A percentile compares a stretch with the other conserved stretches of the same genome.
Evolutionary conservation across 78 protist species (phyloP).

Genomic region (Guillardia theta): DNA sequence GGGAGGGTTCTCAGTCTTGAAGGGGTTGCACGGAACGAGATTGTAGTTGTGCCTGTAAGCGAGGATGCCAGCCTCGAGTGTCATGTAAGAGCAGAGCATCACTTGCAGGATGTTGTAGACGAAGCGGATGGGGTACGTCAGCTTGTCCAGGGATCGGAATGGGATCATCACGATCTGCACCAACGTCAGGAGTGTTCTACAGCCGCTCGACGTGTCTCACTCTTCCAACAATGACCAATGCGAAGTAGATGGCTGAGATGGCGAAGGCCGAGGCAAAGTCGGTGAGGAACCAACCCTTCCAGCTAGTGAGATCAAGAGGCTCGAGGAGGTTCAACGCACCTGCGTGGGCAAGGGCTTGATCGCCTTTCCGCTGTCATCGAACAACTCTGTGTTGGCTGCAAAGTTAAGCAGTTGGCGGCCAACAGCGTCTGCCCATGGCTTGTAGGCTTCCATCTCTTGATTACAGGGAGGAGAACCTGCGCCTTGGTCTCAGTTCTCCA

Average conservation of each 20-base stretch:
- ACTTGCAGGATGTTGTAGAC: constrained; percentile 27
- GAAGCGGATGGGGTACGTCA: neutral
- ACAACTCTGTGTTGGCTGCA: no score
- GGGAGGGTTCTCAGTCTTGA: constrained; percentile 1
- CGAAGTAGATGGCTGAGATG: neutral
- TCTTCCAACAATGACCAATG: neutral
- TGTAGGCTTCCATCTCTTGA: no score
- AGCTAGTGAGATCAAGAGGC: no score
- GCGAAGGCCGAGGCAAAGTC: neutral
- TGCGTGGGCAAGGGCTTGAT: no score
- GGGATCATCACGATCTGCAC: neutral
- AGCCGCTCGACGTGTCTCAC: neutral
- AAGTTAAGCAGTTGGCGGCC: no score
- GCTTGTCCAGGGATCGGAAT: neutral
- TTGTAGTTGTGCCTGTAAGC: neutral
- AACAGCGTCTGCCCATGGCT: no score
- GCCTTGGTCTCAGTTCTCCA: no score
- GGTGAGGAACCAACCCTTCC: neutral
- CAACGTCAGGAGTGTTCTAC: neutral
- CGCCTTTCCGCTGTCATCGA: no score
- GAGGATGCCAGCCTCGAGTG: neutral
- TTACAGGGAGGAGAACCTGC: no score
- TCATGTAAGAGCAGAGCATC: constrained; percentile 34
- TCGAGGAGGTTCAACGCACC: no score
- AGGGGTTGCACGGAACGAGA: neutral